Conservation (phyloP, 257 asterid genomes). For the Apocynum venetum region DNA sequence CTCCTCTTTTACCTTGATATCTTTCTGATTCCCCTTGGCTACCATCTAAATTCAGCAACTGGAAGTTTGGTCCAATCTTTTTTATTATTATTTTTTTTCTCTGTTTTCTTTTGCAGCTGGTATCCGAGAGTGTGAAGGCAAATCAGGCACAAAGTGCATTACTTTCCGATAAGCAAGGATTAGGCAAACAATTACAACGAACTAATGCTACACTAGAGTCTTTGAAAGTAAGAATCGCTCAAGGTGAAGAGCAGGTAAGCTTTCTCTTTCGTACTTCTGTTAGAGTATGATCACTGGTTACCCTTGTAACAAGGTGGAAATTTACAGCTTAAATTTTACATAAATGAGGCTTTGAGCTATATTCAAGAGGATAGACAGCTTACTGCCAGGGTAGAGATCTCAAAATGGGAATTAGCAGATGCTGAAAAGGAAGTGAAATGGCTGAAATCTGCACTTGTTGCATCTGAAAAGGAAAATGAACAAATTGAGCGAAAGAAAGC, state of each 20-base stretch:
- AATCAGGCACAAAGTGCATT: conserved; percentile 75
- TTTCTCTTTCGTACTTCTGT: conserved; percentile 10
- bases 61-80: not conserved
- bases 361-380: conserved; percentile 71
- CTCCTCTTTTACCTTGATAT: conserved; percentile 1
- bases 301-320: conserved; percentile 18
- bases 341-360: conserved; percentile 53
- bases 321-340: conserved; percentile 67
- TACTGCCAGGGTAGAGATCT: conserved; percentile 51
- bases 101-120: conserved; percentile 57
- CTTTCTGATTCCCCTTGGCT: conserved; percentile 6
- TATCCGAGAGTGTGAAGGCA: conserved; percentile 88
- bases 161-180: conserved; percentile 62
- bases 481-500: conserved; percentile 76
- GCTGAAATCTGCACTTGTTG: conserved; percentile 63
- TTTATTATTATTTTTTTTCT: not conserved
- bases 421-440: conserved; percentile 92
- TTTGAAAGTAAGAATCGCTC: conserved; percentile 56
- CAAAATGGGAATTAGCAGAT: conserved; percentile 81
- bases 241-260: conserved; percentile 77
- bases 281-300: conserved; percentile 2
- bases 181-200: conserved; percentile 58
- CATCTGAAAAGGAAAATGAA: conserved; percentile 87
- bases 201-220: conserved; percentile 53
- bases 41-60: conserved; percentile 14